Evolutionary conservation across 2,329 filamentous ascomycete species (phyloP), one percentile per base, ranked within the genome.

Genomic region (Alternaria postmessia): DNA sequence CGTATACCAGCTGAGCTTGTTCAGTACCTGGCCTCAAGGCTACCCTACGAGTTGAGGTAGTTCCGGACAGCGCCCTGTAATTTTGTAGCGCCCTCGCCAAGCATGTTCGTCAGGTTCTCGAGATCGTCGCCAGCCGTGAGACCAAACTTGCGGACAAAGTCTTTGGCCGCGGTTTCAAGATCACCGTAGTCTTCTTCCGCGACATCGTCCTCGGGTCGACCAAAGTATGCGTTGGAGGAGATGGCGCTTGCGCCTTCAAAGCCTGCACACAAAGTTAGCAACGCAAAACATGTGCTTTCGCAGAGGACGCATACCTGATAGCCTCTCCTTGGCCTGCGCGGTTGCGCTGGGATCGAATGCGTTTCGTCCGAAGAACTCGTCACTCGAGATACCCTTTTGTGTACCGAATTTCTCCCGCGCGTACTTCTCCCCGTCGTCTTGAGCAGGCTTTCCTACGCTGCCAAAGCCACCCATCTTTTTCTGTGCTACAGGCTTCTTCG

Each of bases 161-260:
- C 95, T 83, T 95, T 97, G 61, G 95, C 95, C 0, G 93, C 93
- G n/a, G 84, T 86, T 81, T 99, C 95, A 60, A 99, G 83, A 73
- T 97, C 94, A 47, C 94, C 93, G 67, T 97, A 97, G 46, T 87
- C 92, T 64, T 94, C 92, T 9, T 80, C 84, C 2, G 80, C 76
- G 32, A 86, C 81, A 69, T 96, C 91, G 24, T 94, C 91, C 75
- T 99, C 95, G 3, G 93, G 90, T 52, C 94, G 91, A 62, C 95
- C 95, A 79, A 99, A 99, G 85, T 98, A 99, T 56, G 93, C 93
- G 79, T 98, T 99, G 59, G 92, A 96, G 7, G 94, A 97, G 79
- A 99, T 99, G 67, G 93, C 83, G 1, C 89, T 90, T 11, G 95
- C 94, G 44, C 95, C 93, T 80, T 98, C 94, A 75, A 99, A 99